These are phyloP conservation scores for Cercospora brassicicola DNA, from an alignment of 2,329 filamentous ascomycete species.

Conservation along the genomic window DNA sequence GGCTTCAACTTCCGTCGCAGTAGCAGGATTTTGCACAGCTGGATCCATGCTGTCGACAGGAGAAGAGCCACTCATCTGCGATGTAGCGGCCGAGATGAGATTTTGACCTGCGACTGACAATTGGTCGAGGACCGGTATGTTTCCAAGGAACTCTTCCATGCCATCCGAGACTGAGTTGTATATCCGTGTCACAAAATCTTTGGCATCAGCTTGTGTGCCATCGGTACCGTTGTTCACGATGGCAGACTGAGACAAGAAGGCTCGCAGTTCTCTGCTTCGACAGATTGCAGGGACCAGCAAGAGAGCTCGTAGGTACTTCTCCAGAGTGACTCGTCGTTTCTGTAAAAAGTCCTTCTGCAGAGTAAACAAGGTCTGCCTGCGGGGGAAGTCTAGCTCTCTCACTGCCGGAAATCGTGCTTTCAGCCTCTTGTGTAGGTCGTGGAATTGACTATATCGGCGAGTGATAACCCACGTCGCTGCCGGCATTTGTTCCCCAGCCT, in stretches of 20 bases:
- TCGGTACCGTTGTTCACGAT: conserved; percentile 63
- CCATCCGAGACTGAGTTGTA: conserved; percentile 97
- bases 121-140: conserved; percentile 92
- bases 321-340: conserved; percentile 78
- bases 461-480: conserved; percentile 92
- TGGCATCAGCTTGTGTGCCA: conserved; percentile 62
- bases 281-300: conserved; percentile 89
- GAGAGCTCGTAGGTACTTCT: conserved; percentile 72
- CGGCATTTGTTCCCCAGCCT: conserved; percentile 92
- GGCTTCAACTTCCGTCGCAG: conserved; percentile 77
- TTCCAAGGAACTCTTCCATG: conserved; percentile 96
- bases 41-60: conserved; percentile 47
- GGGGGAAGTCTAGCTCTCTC: conserved; percentile 84
- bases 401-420: conserved; percentile 84
- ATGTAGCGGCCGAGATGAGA: conserved; percentile 71
- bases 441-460: conserved; percentile 95
- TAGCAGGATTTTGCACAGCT: conserved; percentile 48
- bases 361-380: conserved; percentile 91
- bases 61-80: conserved; percentile 47
- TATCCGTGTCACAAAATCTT: conserved; percentile 86
- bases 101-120: conserved; percentile 90
- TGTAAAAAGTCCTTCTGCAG: conserved; percentile 93
- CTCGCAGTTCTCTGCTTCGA: conserved; percentile 84
- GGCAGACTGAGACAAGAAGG: conserved; percentile 85
- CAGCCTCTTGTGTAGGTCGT: conserved; percentile 87